Evolutionary conservation across 2,329 filamentous ascomycete genomes (phyloP).

Genomic region (Neofusicoccum kwambonambiense): DNA sequence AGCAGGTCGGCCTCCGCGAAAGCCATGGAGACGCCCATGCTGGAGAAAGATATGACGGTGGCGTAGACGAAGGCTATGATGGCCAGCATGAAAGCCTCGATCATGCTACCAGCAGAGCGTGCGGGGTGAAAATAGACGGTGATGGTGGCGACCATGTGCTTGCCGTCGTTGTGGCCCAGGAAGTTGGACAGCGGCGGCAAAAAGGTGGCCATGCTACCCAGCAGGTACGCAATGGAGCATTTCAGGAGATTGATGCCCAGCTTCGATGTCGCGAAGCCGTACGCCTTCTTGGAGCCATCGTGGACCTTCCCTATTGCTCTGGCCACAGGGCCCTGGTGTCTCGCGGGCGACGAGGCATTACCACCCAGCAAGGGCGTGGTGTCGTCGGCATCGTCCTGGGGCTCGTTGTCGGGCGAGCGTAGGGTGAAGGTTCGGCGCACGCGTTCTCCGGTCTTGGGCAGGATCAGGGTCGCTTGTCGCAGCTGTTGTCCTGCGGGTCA

Average conservation of each 20-base stretch:
- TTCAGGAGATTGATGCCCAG: constrained; percentile 81
- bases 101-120: constrained; percentile 69
- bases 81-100: constrained; percentile 70
- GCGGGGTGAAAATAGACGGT: constrained; percentile 95
- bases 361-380: constrained; percentile 48
- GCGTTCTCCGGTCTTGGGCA: constrained; percentile 82
- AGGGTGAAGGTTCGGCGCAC: constrained; percentile 77
- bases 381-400: constrained; percentile 62
- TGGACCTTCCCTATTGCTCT: constrained; percentile 38
- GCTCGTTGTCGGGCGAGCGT: constrained; percentile 59
- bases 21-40: constrained; percentile 84
- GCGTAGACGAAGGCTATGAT: constrained; percentile 77
- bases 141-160: constrained; percentile 89
- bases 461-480: constrained; percentile 81
- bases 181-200: constrained; percentile 69
- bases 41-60: constrained; percentile 71
- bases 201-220: constrained; percentile 85
- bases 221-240: constrained; percentile 83
- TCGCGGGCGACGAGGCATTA: constrained; percentile 24
- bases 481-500: constrained; percentile 49
- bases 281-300: constrained; percentile 41
- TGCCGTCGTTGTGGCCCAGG: constrained; percentile 81
- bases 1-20: constrained; percentile 69
- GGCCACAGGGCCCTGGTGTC: constrained; percentile 29
- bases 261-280: constrained; percentile 66